A percentile compares a stretch with the other conserved stretches of the same genome.
These are phyloP conservation scores for Dactylella cylindrospora DNA, from an alignment of 2,329 filamentous ascomycete genomes.

Conservation along the genomic window DNA sequence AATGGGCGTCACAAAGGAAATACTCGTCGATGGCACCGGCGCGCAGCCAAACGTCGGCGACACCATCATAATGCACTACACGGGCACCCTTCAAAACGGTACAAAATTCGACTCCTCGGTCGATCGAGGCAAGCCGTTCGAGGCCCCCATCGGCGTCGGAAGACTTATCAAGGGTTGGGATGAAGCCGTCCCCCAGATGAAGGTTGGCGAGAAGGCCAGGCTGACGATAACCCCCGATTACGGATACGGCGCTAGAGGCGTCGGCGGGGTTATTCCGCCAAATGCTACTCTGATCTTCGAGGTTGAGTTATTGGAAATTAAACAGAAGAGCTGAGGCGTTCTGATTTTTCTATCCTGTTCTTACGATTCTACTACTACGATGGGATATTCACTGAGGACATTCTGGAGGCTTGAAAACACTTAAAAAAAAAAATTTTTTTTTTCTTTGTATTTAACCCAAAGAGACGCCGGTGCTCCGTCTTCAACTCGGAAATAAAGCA, in stretches of 20 bases:
- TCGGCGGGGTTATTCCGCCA: slow-evolving; percentile 30
- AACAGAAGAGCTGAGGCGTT: too few species aligned
- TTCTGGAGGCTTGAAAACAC: too few species aligned
- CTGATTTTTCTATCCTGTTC: too few species aligned
- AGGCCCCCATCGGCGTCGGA: slow-evolving; percentile 75
- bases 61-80: slow-evolving; percentile 84
- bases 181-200: slow-evolving; percentile 82
- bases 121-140: slow-evolving; percentile 70
- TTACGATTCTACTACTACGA: too few species aligned
- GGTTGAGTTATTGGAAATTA: slow-evolving; percentile 83
- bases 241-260: slow-evolving; percentile 20
- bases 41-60: slow-evolving; percentile 67
- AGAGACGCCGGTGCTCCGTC: too few species aligned
- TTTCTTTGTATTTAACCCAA: too few species aligned
- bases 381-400: too few species aligned
- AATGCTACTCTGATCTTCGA: slow-evolving; percentile 68
- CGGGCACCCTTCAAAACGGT: slow-evolving; percentile 81
- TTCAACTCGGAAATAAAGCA: too few species aligned
- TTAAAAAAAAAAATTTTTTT: too few species aligned
- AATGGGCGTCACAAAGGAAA: slow-evolving; percentile 74
- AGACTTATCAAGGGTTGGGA: slow-evolving; percentile 87
- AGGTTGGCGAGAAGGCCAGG: slow-evolving; percentile 83
- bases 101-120: slow-evolving; percentile 81
- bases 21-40: slow-evolving; percentile 63
- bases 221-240: slow-evolving; percentile 69